phyloP scores from a whole-genome alignment of 345 rosid species.

The Crucihimalaya himalaica region DNA sequence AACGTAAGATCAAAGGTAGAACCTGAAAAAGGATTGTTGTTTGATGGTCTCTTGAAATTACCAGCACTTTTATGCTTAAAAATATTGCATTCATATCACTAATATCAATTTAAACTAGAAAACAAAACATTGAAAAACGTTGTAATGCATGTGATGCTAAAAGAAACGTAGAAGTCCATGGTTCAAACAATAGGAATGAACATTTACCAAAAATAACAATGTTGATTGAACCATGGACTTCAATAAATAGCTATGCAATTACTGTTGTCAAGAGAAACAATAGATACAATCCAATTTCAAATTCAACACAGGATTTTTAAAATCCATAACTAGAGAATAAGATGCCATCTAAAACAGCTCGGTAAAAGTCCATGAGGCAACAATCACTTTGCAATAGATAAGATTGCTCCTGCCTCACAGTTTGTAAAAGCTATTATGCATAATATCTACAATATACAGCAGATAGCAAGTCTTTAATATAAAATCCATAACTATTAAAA shows the following conservation, averaged over 20 bases:
- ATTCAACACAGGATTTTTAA: too few relatives aligned
- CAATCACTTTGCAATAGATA: too few relatives aligned
- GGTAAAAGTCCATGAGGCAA: not conserved
- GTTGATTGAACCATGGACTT: not conserved
- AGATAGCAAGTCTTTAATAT: not conserved
- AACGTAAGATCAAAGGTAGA: not conserved
- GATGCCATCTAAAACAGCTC: not conserved
- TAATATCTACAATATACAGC: not conserved
- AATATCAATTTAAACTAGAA: not conserved
- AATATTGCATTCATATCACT: not conserved
- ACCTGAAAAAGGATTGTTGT: constrained; percentile 1
- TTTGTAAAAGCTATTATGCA: not conserved
- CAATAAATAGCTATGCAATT: not conserved
- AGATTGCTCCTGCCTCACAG: not conserved
- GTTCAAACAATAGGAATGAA: not conserved
- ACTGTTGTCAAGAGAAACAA: not conserved
- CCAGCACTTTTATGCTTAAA: not conserved
- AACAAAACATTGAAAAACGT: not conserved
- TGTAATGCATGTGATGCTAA: not conserved
- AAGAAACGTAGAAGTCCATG: not conserved
- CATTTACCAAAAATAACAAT: not conserved
- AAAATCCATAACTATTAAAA: not conserved
- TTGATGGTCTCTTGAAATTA: not conserved
- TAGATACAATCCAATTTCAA: not conserved
- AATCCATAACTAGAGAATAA: not conserved